Evolutionary conservation across 2,329 filamentous ascomycete genomes (phyloP).

Genomic region (Albophoma yamanashiensis): DNA sequence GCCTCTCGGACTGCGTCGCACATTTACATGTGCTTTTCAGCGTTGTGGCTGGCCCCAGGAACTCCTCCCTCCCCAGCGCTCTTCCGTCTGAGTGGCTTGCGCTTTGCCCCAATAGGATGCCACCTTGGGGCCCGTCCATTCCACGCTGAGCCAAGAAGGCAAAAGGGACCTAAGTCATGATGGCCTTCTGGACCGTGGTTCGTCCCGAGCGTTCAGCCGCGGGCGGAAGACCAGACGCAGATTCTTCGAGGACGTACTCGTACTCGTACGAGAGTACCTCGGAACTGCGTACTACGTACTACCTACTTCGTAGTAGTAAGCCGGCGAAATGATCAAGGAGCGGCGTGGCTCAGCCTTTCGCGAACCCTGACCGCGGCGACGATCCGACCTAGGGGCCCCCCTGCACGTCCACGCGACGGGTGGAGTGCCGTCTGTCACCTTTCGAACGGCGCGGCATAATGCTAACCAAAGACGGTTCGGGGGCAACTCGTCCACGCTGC

Average conservation of each 20-base stretch:
- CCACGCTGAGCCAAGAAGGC: not conserved
- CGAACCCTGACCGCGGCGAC: not conserved
- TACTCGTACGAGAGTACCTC: no score
- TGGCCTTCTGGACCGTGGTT: not conserved
- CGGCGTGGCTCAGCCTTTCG: not conserved
- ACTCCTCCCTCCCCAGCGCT: not conserved
- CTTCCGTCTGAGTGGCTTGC: not conserved
- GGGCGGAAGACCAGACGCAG: not conserved
- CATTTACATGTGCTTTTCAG: not conserved
- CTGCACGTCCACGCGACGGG: constrained; percentile 2
- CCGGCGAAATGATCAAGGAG: constrained; percentile 1
- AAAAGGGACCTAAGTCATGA: not conserved
- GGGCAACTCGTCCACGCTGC: not conserved
- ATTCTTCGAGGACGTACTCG: not conserved
- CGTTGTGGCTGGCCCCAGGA: not conserved
- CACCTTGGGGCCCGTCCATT: not conserved
- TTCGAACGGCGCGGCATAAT: not conserved
- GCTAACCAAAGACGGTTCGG: not conserved
- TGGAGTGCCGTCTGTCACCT: not conserved
- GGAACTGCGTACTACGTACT: no score
- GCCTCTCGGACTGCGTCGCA: not conserved
- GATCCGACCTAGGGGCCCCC: not conserved
- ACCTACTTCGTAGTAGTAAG: not conserved
- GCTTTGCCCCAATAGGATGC: not conserved
- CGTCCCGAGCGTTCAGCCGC: not conserved